These are phyloP conservation scores for Xylaria sp. DNA, from an alignment of 2,329 filamentous ascomycete species.

Conservation along the genomic window DNA sequence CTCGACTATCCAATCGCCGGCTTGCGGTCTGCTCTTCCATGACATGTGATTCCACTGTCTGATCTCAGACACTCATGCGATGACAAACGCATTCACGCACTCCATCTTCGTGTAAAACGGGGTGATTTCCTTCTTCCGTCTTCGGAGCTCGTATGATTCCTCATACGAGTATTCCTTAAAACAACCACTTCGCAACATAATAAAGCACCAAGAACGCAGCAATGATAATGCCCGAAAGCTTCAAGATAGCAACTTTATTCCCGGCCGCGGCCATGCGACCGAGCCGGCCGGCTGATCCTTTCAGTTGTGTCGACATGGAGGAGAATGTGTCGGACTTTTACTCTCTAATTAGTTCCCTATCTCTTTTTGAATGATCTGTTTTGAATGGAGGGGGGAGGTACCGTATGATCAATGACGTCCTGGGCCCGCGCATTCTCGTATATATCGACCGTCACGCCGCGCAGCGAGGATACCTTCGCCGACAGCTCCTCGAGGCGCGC, in stretches of 20 bases:
- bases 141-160: no score
- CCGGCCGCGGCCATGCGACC: constrained; percentile 87
- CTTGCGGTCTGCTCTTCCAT: no score
- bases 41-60: no score
- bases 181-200: constrained; percentile 61
- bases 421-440: constrained; percentile 93
- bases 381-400: constrained; percentile 39
- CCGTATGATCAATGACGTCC: constrained; percentile 79
- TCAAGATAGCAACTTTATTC: constrained; percentile 86
- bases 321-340: constrained; percentile 81
- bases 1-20: no score
- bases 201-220: constrained; percentile 69
- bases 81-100: not conserved
- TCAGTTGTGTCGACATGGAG: constrained; percentile 74
- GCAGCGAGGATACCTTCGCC: constrained; percentile 83
- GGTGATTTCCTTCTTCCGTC: no score
- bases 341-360: not conserved
- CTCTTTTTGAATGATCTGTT: not conserved
- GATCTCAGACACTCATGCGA: no score
- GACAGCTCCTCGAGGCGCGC: constrained; percentile 86
- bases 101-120: not conserved
- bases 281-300: constrained; percentile 74
- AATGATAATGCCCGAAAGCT: constrained; percentile 78
- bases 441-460: constrained; percentile 93
- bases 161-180: constrained; percentile 35